Evolutionary conservation across 257 asterid genomes (phyloP).

Genomic region (Nicotiana otophora): DNA sequence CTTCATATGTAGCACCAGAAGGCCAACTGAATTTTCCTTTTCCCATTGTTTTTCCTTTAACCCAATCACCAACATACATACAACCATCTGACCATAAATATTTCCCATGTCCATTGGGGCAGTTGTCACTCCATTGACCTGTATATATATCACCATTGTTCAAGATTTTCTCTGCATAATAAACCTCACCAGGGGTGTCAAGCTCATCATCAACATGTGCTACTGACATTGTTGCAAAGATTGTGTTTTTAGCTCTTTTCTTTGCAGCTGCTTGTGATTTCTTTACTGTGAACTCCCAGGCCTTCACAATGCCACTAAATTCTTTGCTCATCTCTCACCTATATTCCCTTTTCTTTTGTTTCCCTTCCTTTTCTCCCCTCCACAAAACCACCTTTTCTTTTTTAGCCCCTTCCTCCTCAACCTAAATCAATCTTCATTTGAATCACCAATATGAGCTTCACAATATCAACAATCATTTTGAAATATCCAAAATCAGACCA

Average conservation of each 20-base stretch:
- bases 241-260: conserved; percentile 38
- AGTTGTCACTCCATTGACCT: conserved; percentile 65
- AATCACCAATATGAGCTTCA: conserved; percentile 22
- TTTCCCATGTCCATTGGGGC: conserved; percentile 72
- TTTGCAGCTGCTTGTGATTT: conserved; percentile 55
- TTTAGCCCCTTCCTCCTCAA: not conserved
- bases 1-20: conserved; percentile 81
- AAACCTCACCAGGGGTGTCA: conserved; percentile 29
- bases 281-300: conserved; percentile 63
- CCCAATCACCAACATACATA: conserved; percentile 89
- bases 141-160: conserved; percentile 64
- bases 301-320: conserved; percentile 70
- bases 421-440: conserved; percentile 42
- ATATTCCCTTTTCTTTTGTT: conserved; percentile 12
- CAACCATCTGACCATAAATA: conserved; percentile 83
- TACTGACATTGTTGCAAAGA: conserved; percentile 69
- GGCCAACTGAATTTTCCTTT: conserved; percentile 94
- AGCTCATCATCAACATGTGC: conserved; percentile 83
- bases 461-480: conserved; percentile 15
- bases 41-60: conserved; percentile 53
- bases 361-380: conserved; percentile 1
- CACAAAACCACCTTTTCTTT: not conserved
- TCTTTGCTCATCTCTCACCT: conserved; percentile 63
- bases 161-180: conserved; percentile 56
- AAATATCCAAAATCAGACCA: not conserved